These are phyloP conservation scores for Diaporthe sp. DNA, from an alignment of 2,329 filamentous ascomycete genomes.

Conservation along the genomic window DNA sequence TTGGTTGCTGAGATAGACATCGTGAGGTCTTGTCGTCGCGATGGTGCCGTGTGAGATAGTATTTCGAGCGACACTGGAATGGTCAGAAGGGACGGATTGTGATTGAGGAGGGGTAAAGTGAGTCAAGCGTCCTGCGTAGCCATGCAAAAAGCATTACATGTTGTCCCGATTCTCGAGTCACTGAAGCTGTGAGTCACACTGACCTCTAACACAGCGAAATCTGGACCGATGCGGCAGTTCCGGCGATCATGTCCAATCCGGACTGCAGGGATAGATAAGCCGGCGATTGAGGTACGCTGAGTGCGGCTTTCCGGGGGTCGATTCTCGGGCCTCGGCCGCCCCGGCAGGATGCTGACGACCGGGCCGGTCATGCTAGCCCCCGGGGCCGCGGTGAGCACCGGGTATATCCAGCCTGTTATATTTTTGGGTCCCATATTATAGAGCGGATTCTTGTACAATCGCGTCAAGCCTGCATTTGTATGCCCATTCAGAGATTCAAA, in stretches of 20 bases:
- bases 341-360: background rate
- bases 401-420: no score
- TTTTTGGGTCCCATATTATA: no score
- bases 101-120: background rate
- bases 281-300: background rate
- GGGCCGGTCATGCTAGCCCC: background rate
- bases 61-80: no score
- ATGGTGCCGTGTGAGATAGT: background rate
- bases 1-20: conserved; percentile 48
- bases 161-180: background rate
- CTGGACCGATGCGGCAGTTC: background rate
- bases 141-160: background rate
- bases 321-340: background rate
- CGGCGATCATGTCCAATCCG: background rate
- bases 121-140: fast-evolving
- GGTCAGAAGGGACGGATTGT: background rate
- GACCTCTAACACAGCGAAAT: background rate
- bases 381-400: background rate
- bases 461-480: fast-evolving
- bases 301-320: background rate
- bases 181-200: background rate
- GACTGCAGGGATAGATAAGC: background rate
- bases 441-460: no score
- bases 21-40: background rate
- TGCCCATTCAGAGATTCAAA: no score